phyloP scores from a whole-genome alignment of 106 monocot species.

The Vanilla planifolia region DNA sequence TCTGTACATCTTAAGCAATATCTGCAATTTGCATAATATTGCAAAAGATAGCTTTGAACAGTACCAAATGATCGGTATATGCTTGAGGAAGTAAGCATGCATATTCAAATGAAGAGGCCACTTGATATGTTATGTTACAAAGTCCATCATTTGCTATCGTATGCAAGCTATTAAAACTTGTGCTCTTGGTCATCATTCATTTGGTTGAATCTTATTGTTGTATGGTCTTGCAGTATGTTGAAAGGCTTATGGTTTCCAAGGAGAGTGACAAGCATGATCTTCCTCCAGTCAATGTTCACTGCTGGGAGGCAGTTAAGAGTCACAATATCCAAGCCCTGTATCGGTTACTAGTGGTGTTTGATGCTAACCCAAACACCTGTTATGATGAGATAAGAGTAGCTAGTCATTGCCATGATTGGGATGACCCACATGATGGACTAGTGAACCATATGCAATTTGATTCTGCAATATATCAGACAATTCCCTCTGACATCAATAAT shows the following conservation, averaged over 20 bases:
- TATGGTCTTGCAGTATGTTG: constrained; percentile 60
- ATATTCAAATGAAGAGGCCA: no score
- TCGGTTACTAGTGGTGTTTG: constrained; percentile 50
- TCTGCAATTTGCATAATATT: no score
- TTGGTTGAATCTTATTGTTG: neutral
- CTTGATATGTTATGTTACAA: no score
- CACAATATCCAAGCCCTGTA: constrained; percentile 54
- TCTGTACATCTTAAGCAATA: no score
- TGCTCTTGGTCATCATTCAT: no score
- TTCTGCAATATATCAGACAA: constrained; percentile 42
- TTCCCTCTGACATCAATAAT: constrained; percentile 32
- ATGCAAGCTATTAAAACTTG: no score
- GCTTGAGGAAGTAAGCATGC: no score
- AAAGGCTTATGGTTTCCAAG: constrained; percentile 51
- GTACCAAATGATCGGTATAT: no score
- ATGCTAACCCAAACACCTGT: constrained; percentile 56
- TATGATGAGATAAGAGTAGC: constrained; percentile 41
- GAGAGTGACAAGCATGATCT: constrained; percentile 29
- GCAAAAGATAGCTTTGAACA: no score
- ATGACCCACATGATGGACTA: constrained; percentile 13
- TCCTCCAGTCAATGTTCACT: constrained; percentile 15
- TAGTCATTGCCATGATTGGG: constrained; percentile 24
- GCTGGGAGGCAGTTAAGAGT: constrained; percentile 77
- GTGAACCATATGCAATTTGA: constrained; percentile 32
- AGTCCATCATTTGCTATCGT: no score